Base-by-base conservation (phyloP, 352 stramenopile genomes). In the Pythium brachiatum region DNA sequence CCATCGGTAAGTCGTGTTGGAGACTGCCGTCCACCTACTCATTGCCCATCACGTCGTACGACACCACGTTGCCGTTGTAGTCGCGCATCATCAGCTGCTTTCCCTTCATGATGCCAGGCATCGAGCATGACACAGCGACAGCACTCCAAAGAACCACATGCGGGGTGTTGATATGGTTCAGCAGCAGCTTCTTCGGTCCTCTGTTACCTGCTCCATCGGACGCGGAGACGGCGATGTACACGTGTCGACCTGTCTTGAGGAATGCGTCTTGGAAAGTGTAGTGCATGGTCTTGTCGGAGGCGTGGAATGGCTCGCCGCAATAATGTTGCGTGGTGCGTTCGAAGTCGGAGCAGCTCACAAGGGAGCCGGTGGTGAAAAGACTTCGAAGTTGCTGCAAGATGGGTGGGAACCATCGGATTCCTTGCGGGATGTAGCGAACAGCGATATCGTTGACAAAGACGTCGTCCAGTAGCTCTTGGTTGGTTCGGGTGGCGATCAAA, bases 231-330 rank as follows among this genome's bases (percentile, higher is more conserved):
- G 92, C 97, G 69, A 98, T 98, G 64, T 91, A 97, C 48, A 98
- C 86, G 71, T 97, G 86, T 27, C 96, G 95, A 5, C 89, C 79
- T 0, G 94, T 98, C 57, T 90, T 85, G 50, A 96, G 75, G 73
- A 92, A 98, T 7, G 94, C 94, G 70, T 98, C 94, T 70, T 96
- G 89, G 75, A 98, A 98, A 0, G 94, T 98, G 51, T 89, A 90
- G 76, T 86, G 63, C 72, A 88, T 76, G 0, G 64, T 75, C 47
- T 86, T 84, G 15, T 81, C 56, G 6, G 63, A 41, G 0, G 65
- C 34, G 58, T 84, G 31, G 64, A 88, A 74, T 0, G 80, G 80
- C 23, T 90, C 81, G 26, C 81, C 84, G 68, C 91, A 98, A 75
- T 98, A 98, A 65, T 97, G 96, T 47, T 96, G 76, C 44, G 90